Evolutionary conservation across 1,139 yeast species (phyloP).

Genomic region (Protomyces inouyei): DNA sequence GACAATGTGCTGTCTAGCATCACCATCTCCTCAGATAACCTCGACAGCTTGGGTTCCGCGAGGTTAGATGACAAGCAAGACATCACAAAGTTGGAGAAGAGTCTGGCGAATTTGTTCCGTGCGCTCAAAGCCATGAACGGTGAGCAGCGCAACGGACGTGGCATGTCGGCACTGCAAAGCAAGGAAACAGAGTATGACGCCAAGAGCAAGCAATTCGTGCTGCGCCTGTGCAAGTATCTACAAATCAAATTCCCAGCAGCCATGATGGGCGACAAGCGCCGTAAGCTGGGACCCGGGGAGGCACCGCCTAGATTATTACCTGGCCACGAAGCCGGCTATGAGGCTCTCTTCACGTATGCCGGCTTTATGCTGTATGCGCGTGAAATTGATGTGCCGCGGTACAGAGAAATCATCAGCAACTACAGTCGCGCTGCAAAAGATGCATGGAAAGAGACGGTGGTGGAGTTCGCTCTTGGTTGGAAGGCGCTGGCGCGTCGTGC

Average conservation of each 20-base stretch:
- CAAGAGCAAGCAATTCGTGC: conserved; percentile 25
- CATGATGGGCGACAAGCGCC: neutral
- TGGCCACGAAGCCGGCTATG: conserved; percentile 22
- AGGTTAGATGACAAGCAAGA: conserved; percentile 36
- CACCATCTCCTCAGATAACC: conserved; percentile 55
- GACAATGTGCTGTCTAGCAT: conserved; percentile 65
- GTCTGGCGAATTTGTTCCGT: conserved; percentile 55
- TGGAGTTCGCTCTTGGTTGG: conserved; percentile 39
- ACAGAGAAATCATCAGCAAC: conserved; percentile 41
- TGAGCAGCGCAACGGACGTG: conserved; percentile 35
- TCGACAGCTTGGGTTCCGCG: conserved; percentile 50
- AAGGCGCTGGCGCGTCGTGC: conserved; percentile 28
- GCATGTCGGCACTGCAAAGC: conserved; percentile 42
- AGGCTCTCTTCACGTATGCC: conserved; percentile 41
- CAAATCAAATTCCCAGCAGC: conserved; percentile 27
- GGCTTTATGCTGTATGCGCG: conserved; percentile 65
- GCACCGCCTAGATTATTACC: conserved; percentile 9
- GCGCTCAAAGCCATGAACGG: conserved; percentile 55
- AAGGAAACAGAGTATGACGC: conserved; percentile 28
- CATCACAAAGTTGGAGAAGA: conserved; percentile 52
- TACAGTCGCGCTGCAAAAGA: conserved; percentile 37
- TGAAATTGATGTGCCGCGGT: conserved; percentile 46
- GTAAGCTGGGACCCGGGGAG: neutral
- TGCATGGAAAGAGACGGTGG: conserved; percentile 37
- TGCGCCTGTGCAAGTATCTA: conserved; percentile 22